A percentile compares a stretch with the other conserved stretches of the same genome.
Conservation (phyloP, 371 early-diverging fungal species). For the Apophysomyces variabilis region DNA sequence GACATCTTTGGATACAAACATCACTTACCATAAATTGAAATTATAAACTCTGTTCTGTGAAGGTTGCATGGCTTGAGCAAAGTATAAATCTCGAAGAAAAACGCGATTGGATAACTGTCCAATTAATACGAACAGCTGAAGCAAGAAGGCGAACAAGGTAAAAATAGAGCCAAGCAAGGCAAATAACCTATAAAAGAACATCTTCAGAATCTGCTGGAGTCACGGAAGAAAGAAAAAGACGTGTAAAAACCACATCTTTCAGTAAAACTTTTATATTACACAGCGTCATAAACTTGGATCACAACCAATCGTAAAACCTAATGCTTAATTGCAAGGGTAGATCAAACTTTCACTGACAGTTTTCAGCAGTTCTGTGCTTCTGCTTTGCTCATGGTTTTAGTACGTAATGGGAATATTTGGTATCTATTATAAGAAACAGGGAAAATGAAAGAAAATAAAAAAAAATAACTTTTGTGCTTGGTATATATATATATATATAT, state of each 20-base stretch:
- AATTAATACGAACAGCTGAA: slow-evolving; percentile 45
- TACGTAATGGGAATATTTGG: not conserved
- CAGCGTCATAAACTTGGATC: not conserved
- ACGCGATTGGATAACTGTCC: slow-evolving; percentile 37
- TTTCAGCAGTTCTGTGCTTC: no score
- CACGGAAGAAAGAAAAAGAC: not conserved
- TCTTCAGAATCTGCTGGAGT: not conserved
- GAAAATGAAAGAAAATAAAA: not conserved
- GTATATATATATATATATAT: slow-evolving; percentile 4
- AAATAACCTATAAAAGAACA: slow-evolving; percentile 3
- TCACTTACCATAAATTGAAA: slow-evolving; percentile 37
- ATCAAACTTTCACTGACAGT: not conserved
- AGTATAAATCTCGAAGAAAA: slow-evolving; percentile 32
- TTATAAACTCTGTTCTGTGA: slow-evolving; percentile 19
- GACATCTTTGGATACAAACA: not conserved
- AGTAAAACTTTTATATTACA: not conserved
- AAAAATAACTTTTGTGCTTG: not conserved
- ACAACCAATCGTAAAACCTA: not conserved
- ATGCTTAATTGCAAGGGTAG: not conserved
- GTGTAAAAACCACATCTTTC: not conserved
- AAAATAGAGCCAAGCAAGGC: slow-evolving; percentile 32
- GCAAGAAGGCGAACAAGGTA: slow-evolving; percentile 37
- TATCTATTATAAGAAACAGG: not conserved
- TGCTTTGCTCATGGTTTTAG: no score
- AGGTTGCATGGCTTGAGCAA: slow-evolving; percentile 28